Evolutionary conservation across 192 early-diverging fungal species (phyloP), one percentile per base, ranked within the genome.

Genomic region (Dissophora ornata): DNA sequence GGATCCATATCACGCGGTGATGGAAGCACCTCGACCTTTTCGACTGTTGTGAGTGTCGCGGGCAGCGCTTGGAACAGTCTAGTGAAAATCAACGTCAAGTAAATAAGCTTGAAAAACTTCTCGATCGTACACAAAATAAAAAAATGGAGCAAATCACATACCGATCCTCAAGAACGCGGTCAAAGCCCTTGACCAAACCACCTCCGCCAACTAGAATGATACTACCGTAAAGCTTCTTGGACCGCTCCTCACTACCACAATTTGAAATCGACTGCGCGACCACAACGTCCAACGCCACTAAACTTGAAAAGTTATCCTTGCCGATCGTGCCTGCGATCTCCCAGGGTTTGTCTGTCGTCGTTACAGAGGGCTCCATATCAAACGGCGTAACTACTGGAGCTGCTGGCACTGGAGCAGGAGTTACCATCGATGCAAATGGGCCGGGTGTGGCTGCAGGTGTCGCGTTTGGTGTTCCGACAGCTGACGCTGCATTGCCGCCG

Each of bases 171-270:
- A 93, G 77, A n/a, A 90, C 78, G 29, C 69, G 65, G 61, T 83
- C 82, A 52, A 96, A 88, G 4, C 88, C 89, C 2, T 86, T 79
- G 34, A 92, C 85, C 68, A 90, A 85, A 15, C 88, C 89, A 22
- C 94, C 94, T 30, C 94, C 94, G 9, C 95, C 95, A 15, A 95
- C 91, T n/a, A 97, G 52, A 26, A 97, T 85, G 28, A 97, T 91
- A 21, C 87, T 90, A 2, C 85, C 82, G 79, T 90, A 93, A 34
- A 94, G 79, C 60, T 92, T 92, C 30, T 86, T 86, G 24, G 89
- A 80, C 12, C 91, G 85, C 44, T 93, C 90, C 36, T 93, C 88
- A 0, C 89, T 85, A 5, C 90, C 88, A 41, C 85, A 80, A 36
- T 81, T 71, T 12, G 81, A 79, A 36, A 94, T 91, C 54, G 85